phyloP scores from a whole-genome alignment of 768 basidiomycete species.

The Pulveroboletus sp. region DNA sequence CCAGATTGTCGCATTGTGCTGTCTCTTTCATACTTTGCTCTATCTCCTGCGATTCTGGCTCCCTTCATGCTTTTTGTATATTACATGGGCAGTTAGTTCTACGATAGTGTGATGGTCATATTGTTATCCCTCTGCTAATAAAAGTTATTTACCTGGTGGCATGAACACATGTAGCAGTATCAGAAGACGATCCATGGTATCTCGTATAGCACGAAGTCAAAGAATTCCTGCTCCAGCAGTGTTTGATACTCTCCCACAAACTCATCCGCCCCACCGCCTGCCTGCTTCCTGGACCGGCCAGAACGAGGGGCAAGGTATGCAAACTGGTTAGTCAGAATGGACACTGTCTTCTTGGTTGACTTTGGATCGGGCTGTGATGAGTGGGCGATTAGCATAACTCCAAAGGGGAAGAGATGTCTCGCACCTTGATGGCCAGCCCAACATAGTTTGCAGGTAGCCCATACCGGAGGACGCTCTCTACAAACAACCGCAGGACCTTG shows the following conservation, averaged over 20 bases:
- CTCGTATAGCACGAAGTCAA: constrained; percentile 92
- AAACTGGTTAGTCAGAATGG: constrained; percentile 70
- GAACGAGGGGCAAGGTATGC: constrained; percentile 74
- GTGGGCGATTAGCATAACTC: background rate
- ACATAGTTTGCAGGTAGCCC: constrained; percentile 90
- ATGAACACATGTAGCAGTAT: constrained; percentile 7
- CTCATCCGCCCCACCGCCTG: constrained; percentile 48
- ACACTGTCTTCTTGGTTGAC: constrained; percentile 71
- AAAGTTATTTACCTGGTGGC: constrained; percentile 34
- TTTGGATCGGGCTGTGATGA: constrained; percentile 76
- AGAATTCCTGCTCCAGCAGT: constrained; percentile 92
- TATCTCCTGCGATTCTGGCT: constrained; percentile 19
- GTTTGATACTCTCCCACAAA: constrained; percentile 88
- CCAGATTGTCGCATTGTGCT: constrained; percentile 15
- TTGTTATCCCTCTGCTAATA: constrained; percentile 60
- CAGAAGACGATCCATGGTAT: constrained; percentile 83
- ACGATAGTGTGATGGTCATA: constrained; percentile 54
- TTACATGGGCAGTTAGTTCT: constrained; percentile 45
- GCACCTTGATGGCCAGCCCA: constrained; percentile 76
- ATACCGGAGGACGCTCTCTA: constrained; percentile 93
- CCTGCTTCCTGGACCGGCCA: constrained; percentile 38
- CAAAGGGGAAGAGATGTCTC: constrained; percentile 6
- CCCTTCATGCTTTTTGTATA: constrained; percentile 31
- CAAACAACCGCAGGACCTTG: constrained; percentile 85
- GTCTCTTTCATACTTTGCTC: constrained; percentile 17